Evolutionary conservation across 257 asterid species (phyloP).

Genomic region (Dorcoceras hygrometricum): DNA sequence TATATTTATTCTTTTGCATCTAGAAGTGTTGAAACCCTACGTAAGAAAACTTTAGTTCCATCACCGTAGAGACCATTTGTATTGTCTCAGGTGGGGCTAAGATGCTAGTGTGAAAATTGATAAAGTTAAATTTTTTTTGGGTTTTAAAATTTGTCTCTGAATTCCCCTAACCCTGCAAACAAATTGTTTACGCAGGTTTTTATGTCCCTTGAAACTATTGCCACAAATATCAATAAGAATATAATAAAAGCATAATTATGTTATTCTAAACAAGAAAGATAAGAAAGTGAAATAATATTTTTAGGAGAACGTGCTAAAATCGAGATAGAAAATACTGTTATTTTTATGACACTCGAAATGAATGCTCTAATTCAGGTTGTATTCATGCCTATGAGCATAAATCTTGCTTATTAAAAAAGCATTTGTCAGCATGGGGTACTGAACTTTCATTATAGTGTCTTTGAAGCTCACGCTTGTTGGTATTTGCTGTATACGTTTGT

Average conservation of each 20-base stretch:
- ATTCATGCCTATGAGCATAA: background rate
- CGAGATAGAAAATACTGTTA: background rate
- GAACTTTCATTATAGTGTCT: background rate
- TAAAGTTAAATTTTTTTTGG: no score
- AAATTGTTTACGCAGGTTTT: background rate
- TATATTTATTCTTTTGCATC: no score
- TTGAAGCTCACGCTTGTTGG: background rate
- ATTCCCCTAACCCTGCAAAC: background rate
- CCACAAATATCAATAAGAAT: background rate
- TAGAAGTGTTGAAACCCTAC: background rate
- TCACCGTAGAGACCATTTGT: background rate
- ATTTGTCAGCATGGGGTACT: background rate
- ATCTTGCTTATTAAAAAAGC: background rate
- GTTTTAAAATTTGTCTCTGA: background rate
- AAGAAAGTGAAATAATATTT: background rate
- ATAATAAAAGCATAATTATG: background rate
- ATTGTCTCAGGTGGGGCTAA: background rate
- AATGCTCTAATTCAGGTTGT: background rate
- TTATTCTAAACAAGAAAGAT: background rate
- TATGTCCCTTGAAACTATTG: background rate
- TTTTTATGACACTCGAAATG: background rate
- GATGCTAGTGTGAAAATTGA: no score
- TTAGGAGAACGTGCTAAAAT: background rate
- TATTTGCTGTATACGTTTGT: background rate
- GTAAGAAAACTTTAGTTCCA: background rate